Conservation (phyloP, 106 monocot genomes). For the Apostasia ramifera region DNA sequence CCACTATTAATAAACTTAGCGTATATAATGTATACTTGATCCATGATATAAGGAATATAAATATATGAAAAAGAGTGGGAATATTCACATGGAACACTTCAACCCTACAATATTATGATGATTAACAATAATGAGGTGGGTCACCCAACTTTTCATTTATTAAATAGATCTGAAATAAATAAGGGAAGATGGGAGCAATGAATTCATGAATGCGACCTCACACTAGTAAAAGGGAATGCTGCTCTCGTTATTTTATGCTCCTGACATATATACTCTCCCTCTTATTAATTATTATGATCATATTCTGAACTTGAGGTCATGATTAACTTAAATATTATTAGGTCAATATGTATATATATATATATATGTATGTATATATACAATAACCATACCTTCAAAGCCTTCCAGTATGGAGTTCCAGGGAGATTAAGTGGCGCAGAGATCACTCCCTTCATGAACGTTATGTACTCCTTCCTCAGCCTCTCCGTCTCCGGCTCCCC, state of each 20-base stretch:
- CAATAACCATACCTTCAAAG: constrained; percentile 34
- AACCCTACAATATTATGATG: constrained; percentile 9
- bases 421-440: constrained; percentile 51
- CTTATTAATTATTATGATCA: no score
- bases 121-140: constrained; percentile 21
- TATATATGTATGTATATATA: background rate
- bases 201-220: constrained; percentile 24
- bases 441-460: constrained; percentile 53
- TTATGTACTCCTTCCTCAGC: constrained; percentile 37
- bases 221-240: background rate
- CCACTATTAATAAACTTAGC: no score
- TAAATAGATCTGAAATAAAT: constrained; percentile 16
- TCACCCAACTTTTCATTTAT: constrained; percentile 25
- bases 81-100: background rate
- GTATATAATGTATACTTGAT: no score
- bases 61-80: background rate
- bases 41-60: background rate
- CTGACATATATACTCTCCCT: constrained; percentile 48
- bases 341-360: no score
- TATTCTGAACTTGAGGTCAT: no score
- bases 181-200: constrained; percentile 23
- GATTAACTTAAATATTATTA: no score
- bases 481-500: constrained; percentile 42
- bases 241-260: background rate
- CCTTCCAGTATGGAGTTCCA: constrained; percentile 43